These are phyloP conservation scores for Fusarium caatingaense DNA, from an alignment of 2,329 filamentous ascomycete genomes.

Conservation along the genomic window DNA sequence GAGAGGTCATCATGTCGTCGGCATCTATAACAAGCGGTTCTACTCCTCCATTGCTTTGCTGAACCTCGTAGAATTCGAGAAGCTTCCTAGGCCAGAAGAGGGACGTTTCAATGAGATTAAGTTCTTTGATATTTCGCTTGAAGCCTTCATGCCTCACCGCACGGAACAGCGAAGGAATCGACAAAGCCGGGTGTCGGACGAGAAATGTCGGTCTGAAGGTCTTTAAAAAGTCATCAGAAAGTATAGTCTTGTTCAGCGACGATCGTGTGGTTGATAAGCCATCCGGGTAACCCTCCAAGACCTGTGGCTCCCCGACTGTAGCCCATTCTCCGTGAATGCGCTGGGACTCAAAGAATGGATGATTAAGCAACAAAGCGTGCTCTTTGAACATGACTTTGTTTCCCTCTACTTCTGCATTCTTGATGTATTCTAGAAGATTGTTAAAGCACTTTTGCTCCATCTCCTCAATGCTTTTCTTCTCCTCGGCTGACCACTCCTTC, in stretches of 20 bases:
- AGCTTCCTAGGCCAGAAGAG: neutral
- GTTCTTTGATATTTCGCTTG: neutral
- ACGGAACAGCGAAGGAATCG: neutral
- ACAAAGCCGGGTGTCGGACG: neutral
- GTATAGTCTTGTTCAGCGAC: neutral
- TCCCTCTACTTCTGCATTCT: neutral
- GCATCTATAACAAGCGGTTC: neutral
- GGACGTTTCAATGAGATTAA: neutral
- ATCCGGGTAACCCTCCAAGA: neutral
- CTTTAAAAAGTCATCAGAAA: neutral
- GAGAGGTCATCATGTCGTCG: constrained; percentile 1
- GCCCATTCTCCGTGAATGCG: neutral
- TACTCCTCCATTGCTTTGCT: neutral
- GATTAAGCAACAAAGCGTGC: neutral
- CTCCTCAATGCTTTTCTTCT: neutral
- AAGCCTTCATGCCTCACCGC: neutral
- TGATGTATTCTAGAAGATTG: neutral
- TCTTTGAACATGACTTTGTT: neutral
- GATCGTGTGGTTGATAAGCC: neutral
- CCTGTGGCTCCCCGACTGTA: neutral
- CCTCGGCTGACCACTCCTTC: neutral
- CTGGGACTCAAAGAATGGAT: neutral
- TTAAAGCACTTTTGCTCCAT: neutral
- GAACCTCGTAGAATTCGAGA: neutral
- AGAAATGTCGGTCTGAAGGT: constrained; percentile 1